Conservation (phyloP, 495 filamentous ascomycete genomes). For the Xeromyces bisporus region DNA sequence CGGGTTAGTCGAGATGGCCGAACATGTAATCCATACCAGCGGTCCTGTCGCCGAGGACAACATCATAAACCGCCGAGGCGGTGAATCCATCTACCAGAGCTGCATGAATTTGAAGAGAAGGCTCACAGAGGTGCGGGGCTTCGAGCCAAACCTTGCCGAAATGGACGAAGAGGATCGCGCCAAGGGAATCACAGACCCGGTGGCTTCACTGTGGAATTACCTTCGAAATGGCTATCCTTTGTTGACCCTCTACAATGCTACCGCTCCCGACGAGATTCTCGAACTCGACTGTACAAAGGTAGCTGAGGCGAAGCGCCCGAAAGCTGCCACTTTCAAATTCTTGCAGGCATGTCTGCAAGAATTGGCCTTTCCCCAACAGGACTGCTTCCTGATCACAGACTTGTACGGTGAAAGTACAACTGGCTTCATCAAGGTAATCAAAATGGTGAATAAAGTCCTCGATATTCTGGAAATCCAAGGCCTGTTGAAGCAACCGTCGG, state of each 20-base stretch:
- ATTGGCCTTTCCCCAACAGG: slow-evolving; percentile 55
- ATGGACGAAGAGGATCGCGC: slow-evolving; percentile 44
- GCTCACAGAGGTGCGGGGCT: slow-evolving; percentile 65
- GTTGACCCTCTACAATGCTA: slow-evolving; percentile 73
- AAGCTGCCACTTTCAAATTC: slow-evolving; percentile 55
- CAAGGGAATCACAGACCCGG: slow-evolving; percentile 56
- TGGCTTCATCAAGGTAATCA: slow-evolving; percentile 89
- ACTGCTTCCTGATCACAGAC: slow-evolving; percentile 84
- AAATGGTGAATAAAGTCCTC: slow-evolving; percentile 73
- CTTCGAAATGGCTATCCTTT: slow-evolving; percentile 72
- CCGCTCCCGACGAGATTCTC: slow-evolving; percentile 46
- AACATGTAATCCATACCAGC: slow-evolving; percentile 23
- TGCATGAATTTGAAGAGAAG: slow-evolving; percentile 70
- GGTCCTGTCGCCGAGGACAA: slow-evolving; percentile 61
- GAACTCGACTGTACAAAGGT: slow-evolving; percentile 42
- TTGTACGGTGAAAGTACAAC: slow-evolving; percentile 88
- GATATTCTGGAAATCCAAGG: slow-evolving; percentile 66
- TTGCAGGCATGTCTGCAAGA: slow-evolving; percentile 52
- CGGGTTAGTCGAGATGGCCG: slow-evolving; percentile 21
- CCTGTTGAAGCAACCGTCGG: slow-evolving; percentile 40
- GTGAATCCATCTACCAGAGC: slow-evolving; percentile 89
- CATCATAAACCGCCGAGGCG: slow-evolving; percentile 88
- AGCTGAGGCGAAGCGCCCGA: slow-evolving; percentile 47
- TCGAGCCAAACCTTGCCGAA: slow-evolving; percentile 50
- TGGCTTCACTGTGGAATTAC: slow-evolving; percentile 79